These are phyloP conservation scores for Colletotrichum sp. DNA, from an alignment of 2,329 filamentous ascomycete genomes.

Conservation along the genomic window DNA sequence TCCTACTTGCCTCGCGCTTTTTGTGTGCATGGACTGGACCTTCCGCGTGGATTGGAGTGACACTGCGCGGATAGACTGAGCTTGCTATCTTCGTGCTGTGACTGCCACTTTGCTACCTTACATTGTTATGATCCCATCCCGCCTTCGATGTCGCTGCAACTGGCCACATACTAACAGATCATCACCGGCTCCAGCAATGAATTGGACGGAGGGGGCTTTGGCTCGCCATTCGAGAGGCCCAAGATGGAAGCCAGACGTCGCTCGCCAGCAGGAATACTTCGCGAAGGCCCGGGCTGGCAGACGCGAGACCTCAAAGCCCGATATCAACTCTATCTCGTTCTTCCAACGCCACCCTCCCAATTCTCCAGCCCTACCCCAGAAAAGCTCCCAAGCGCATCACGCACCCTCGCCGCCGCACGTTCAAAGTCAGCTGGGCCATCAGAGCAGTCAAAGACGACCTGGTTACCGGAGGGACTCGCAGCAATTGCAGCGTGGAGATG, in stretches of 20 bases:
- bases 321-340: conserved; percentile 26
- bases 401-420: conserved; percentile 5
- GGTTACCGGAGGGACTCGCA: neutral
- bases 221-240: conserved; percentile 39
- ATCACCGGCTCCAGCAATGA: conserved; percentile 34
- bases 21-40: neutral
- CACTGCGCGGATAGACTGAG: neutral
- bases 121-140: neutral
- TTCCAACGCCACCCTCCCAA: conserved; percentile 21
- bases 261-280: conserved; percentile 43
- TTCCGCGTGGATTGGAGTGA: neutral
- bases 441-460: neutral
- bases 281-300: conserved; percentile 32
- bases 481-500: neutral
- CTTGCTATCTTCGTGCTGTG: neutral
- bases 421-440: conserved; percentile 23
- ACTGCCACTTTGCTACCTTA: neutral
- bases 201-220: conserved; percentile 45
- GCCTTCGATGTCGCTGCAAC: neutral
- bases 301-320: neutral
- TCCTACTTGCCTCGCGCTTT: neutral
- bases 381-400: neutral
- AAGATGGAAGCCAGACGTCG: conserved; percentile 34
- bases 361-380: neutral
- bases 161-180: neutral